phyloP scores from a whole-genome alignment of 768 basidiomycete species.

The Auricularia sp. region DNA sequence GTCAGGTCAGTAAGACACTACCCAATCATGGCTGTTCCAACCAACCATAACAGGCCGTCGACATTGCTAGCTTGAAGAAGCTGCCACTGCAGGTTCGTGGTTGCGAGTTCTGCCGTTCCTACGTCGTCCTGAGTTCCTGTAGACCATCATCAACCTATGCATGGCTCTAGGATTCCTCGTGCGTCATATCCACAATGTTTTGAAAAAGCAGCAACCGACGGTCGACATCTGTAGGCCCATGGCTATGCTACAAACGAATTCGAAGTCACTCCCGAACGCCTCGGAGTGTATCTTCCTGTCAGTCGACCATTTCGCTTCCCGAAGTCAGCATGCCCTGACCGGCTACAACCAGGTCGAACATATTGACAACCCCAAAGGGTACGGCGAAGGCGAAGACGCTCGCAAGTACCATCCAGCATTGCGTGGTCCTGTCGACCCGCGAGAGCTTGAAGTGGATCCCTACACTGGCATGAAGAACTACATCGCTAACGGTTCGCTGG shows the following conservation, averaged over 20 bases:
- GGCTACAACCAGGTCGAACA: slow-evolving; percentile 51
- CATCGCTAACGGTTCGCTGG: slow-evolving; percentile 61
- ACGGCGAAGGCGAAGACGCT: slow-evolving; percentile 76
- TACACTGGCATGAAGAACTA: slow-evolving; percentile 92
- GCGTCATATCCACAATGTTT: slow-evolving; percentile 10
- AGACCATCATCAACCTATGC: slow-evolving; percentile 81
- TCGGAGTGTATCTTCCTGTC: slow-evolving; percentile 79
- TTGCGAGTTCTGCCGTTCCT: background rate
- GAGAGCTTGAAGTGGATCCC: slow-evolving; percentile 78
- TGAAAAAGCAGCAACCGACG: background rate
- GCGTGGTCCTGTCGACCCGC: slow-evolving; percentile 75
- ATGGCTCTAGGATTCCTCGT: slow-evolving; percentile 90
- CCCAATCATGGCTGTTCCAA: background rate
- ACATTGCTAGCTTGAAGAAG: slow-evolving; percentile 72
- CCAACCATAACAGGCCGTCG: slow-evolving; percentile 49
- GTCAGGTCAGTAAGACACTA: slow-evolving; percentile 37
- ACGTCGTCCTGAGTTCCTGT: background rate
- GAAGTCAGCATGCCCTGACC: background rate
- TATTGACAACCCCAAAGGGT: slow-evolving; percentile 89
- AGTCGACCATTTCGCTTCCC: slow-evolving; percentile 13
- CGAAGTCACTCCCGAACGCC: slow-evolving; percentile 73
- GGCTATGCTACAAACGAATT: slow-evolving; percentile 79
- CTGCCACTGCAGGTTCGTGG: slow-evolving; percentile 49
- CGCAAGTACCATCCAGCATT: slow-evolving; percentile 65
- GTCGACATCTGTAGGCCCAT: slow-evolving; percentile 39